These are phyloP conservation scores for Penicillium coffeae DNA, from an alignment of 495 filamentous ascomycete genomes.

Conservation along the genomic window DNA sequence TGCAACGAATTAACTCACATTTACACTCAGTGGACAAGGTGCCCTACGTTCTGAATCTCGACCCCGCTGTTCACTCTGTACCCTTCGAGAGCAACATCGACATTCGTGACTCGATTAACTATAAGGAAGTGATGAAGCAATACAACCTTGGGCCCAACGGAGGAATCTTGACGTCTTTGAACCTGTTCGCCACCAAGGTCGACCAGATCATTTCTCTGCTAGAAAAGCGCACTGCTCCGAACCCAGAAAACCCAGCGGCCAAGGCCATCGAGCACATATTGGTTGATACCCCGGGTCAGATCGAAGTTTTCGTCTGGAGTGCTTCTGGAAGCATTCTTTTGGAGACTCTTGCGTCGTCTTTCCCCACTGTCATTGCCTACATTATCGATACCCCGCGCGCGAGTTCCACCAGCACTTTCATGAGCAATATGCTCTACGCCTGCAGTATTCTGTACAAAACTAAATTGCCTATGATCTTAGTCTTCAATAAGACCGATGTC, in stretches of 20 bases:
- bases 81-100: conserved; percentile 99
- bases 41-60: conserved; percentile 95
- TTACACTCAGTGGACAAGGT: conserved; percentile 69
- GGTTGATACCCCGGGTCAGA: conserved; percentile 94
- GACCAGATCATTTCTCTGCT: conserved; percentile 87
- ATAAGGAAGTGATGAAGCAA: conserved; percentile 99
- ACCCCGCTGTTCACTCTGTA: conserved; percentile 89
- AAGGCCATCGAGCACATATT: conserved; percentile 79
- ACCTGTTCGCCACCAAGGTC: conserved; percentile 95
- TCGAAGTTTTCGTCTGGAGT: conserved; percentile 98
- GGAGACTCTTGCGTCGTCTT: conserved; percentile 84
- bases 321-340: conserved; percentile 91
- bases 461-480: conserved; percentile 94
- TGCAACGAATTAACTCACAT: conserved; percentile 93
- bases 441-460: conserved; percentile 98
- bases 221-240: conserved; percentile 76
- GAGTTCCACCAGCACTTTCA: conserved; percentile 90
- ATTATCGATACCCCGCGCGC: conserved; percentile 95
- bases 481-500: conserved; percentile 98
- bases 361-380: conserved; percentile 95
- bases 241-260: conserved; percentile 54
- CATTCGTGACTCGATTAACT: conserved; percentile 97
- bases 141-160: conserved; percentile 98
- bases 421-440: conserved; percentile 99
- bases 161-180: conserved; percentile 93